Base-by-base conservation (phyloP, 257 asterid species). In the Nicotiana attenuata region DNA sequence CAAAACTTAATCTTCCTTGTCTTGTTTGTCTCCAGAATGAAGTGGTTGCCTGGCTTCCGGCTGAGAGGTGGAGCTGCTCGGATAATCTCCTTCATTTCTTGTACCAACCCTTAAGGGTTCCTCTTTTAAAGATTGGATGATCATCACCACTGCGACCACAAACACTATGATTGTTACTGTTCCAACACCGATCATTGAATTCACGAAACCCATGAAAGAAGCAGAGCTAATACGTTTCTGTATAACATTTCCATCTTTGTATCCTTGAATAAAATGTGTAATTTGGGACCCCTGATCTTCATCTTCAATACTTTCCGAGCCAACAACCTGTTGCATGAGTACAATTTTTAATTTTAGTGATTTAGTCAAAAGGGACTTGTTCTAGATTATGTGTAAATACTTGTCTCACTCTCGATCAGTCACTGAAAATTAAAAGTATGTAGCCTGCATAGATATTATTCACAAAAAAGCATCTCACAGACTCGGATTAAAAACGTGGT, bases 251-350 rank as follows among this genome's bases (percentile, higher is more conserved):
- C 98, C 98, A 76, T 81, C 93, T 86, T 92, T 90, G 77, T 92
- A 94, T 52, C 96, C 92, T 87, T 92, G 89, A 35, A 93, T 89
- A 69, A 94, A 94, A 82, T 81, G 89, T 8, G 96, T 91, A 76
- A 93, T 84, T 81, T 87, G 92, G 80, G 88, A 81, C 73, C 93
- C 89, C 77, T 86, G 85, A 81, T 94, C 95, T 45, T 89, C 88
- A 87, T 90, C 97, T 16, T 88, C 91, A 29, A 89, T 81, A 81
- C 87, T 88, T 66, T 94, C 98, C 1, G 91, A 91, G 63, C 97
- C 97, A 53, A 83, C 82, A 47, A 94, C 97, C 97, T 94, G 85
- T 60, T 75, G 80, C 80, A 75, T 0, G 80, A 75, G 64, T 73
- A 47, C 7, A 14, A 20, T 1, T 19, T 10, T 35, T 28, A 50